Base-by-base conservation (phyloP, 441 rosid species). In the Melastoma candidum region DNA sequence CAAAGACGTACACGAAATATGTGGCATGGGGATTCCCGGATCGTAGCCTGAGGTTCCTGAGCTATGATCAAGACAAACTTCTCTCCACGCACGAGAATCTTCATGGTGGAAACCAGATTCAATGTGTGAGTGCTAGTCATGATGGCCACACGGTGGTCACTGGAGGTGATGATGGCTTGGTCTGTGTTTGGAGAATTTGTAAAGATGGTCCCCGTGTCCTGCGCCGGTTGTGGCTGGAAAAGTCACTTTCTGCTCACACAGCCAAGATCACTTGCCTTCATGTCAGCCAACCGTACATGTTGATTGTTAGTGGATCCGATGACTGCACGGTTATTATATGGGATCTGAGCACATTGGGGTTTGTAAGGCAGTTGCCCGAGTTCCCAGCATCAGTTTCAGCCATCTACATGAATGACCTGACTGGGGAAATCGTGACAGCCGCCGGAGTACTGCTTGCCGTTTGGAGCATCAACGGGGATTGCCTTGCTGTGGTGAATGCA, bases 1-100 rank as follows among this genome's bases (percentile, higher is more conserved):
- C 99, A 39, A 83, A 83, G 73, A 84, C 96, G 25, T 84, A 78
- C 64, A 66, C 78, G 64, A 95, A 90, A 66, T 90, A 88, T 66
- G 78, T 95, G 12, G 76, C 95, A 29, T 95, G 99, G 99, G 98
- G 98, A 12, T 95, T 95, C 62, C 95, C 99, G 1, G 99, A 95
- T 65, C 82, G 85, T 59, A 95, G 98, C 72, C 76, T 95, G 81
- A 86, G 99, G 76, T 86, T 95, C 72, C 61, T 90, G 78, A 88
- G 90, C 81, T 90, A 88, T 75, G 99, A 95, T 74, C 99, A 90
- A 68, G 98, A 90, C 58, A 84, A 79, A 61, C 90, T 90, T 44
- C 76, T 88, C 56, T 90, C 96, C 6, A 83, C 99, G 25, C 99
- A 95, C 58, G 99, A 95, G 74, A 90, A 95, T 75, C 98, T 90